phyloP scores from a whole-genome alignment of 1,284 basidiomycete species.

The Leccinum holopus region DNA sequence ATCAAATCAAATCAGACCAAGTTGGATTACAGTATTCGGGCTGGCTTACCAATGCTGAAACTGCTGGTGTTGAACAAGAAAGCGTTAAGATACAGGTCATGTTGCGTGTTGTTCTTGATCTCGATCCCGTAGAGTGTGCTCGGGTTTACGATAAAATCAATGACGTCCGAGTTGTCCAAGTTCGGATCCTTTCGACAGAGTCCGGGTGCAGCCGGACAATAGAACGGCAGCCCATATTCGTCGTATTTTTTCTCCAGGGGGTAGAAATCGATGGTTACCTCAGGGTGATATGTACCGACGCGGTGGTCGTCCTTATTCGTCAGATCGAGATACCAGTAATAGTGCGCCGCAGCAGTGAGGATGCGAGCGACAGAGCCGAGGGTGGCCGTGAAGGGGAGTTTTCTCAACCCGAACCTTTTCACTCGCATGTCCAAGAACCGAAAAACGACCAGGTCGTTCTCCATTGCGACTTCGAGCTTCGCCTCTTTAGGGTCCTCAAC shows the following conservation, averaged over 20 bases:
- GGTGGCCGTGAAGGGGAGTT: neutral
- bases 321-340: conserved; percentile 27
- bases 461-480: conserved; percentile 12
- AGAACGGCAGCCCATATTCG: conserved; percentile 7
- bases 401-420: conserved; percentile 12
- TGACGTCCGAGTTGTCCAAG: conserved; percentile 5
- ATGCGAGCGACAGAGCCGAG: neutral
- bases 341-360: conserved; percentile 18
- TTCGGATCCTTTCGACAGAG: conserved; percentile 4
- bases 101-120: conserved; percentile 21
- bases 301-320: neutral
- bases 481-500: conserved; percentile 4
- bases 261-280: conserved; percentile 19
- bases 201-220: conserved; percentile 7
- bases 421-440: conserved; percentile 15
- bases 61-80: conserved; percentile 26
- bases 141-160: conserved; percentile 21
- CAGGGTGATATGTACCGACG: neutral
- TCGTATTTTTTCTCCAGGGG: conserved; percentile 8
- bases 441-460: conserved; percentile 5
- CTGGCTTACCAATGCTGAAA: conserved; percentile 17
- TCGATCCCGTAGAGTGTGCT: conserved; percentile 15
- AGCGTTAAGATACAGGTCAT: conserved; percentile 22
- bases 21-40: neutral
- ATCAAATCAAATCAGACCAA: neutral